Evolutionary conservation across 148 eudicot genomes (phyloP).

Genomic region (Polygonum aviculare): DNA sequence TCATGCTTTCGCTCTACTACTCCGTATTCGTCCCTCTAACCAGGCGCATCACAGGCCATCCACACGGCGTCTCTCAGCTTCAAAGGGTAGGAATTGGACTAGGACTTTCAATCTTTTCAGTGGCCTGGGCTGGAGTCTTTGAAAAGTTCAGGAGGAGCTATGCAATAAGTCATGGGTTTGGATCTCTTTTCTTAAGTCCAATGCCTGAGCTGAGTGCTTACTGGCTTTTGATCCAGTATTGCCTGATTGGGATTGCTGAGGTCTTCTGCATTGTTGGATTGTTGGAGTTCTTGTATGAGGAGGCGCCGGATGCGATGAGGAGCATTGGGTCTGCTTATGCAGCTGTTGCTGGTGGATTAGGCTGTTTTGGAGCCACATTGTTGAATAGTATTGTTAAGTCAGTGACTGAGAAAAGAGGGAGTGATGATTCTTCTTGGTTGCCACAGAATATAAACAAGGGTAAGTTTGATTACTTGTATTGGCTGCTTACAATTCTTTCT

Average conservation of each 20-base stretch:
- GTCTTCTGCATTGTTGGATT: slow-evolving; percentile 85
- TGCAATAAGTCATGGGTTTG: slow-evolving; percentile 53
- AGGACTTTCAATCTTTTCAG: slow-evolving; percentile 71
- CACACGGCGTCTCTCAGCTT: slow-evolving; percentile 89
- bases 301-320: slow-evolving; percentile 93
- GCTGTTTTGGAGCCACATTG: slow-evolving; percentile 71
- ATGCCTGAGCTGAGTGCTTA: slow-evolving; percentile 76
- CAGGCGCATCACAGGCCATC: slow-evolving; percentile 70
- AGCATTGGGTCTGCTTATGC: slow-evolving; percentile 93
- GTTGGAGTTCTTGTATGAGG: slow-evolving; percentile 79
- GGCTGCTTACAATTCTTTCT: slow-evolving; percentile 69
- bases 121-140: slow-evolving; percentile 68
- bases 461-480: slow-evolving; percentile 68
- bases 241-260: slow-evolving; percentile 87
- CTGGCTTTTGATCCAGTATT: slow-evolving; percentile 84
- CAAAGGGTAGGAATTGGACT: slow-evolving; percentile 86
- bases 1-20: slow-evolving; percentile 72
- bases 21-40: slow-evolving; percentile 65
- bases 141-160: slow-evolving; percentile 75
- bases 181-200: slow-evolving; percentile 47
- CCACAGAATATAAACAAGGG: slow-evolving; percentile 89
- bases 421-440: slow-evolving; percentile 49
- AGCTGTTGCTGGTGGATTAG: slow-evolving; percentile 84
- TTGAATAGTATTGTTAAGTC: slow-evolving; percentile 62
- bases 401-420: slow-evolving; percentile 25